phyloP scores from a whole-genome alignment of 495 filamentous ascomycete species.

The Trichoderma orchidacearum region DNA sequence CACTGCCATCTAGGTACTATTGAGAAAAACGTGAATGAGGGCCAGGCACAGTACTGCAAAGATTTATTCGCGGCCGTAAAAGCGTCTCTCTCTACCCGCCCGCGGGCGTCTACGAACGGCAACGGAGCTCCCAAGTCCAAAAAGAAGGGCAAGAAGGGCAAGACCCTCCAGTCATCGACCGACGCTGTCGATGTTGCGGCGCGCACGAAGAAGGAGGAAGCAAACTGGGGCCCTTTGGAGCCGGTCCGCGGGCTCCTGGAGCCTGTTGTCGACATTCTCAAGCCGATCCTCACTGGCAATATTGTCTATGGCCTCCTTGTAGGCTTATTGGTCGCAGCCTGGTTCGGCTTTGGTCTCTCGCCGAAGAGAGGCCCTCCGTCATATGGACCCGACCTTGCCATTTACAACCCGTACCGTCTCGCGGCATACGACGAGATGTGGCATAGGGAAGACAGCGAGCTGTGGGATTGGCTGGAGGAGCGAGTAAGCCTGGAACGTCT shows the following conservation, averaged over 20 bases:
- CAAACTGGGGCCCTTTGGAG: conserved; percentile 71
- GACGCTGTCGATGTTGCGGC: conserved; percentile 29
- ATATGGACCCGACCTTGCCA: conserved; percentile 19
- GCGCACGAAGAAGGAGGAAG: conserved; percentile 18
- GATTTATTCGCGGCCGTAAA: conserved; percentile 64
- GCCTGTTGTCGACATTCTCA: conserved; percentile 56
- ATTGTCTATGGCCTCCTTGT: conserved; percentile 47
- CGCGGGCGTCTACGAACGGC: conserved; percentile 26
- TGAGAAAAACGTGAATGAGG: conserved; percentile 88
- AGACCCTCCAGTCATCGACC: conserved; percentile 22
- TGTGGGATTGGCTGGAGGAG: conserved; percentile 96
- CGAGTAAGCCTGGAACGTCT: conserved; percentile 64
- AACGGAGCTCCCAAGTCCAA: conserved; percentile 32
- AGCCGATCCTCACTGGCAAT: conserved; percentile 57
- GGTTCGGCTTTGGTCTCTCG: conserved; percentile 36
- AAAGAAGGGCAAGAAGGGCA: conserved; percentile 47
- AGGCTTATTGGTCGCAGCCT: conserved; percentile 40
- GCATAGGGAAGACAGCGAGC: conserved; percentile 73
- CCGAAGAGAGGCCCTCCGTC: conserved; percentile 15
- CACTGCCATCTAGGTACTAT: conserved; percentile 49
- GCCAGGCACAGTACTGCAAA: conserved; percentile 67
- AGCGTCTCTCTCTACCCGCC: conserved; percentile 52
- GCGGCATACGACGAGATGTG: conserved; percentile 91
- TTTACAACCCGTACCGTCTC: conserved; percentile 42
- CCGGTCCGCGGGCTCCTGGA: conserved; percentile 56